These are phyloP conservation scores for Casuarina cunninghamiana DNA, from an alignment of 306 rosid genomes.

Conservation along the genomic window DNA sequence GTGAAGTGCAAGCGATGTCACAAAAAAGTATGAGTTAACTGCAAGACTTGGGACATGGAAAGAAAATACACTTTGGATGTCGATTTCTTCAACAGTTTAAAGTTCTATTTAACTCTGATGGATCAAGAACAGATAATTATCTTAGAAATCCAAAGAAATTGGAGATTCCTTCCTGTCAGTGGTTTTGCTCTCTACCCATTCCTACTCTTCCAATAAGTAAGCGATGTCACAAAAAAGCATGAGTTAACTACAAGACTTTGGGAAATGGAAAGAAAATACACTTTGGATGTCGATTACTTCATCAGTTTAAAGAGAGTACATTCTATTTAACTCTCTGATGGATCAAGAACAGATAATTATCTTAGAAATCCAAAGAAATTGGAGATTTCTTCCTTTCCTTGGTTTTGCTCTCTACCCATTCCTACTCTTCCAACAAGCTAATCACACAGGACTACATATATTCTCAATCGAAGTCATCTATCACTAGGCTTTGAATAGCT, in stretches of 20 bases:
- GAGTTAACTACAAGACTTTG: not conserved
- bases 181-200: too few species aligned
- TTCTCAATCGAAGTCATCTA: too few species aligned
- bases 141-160: too few species aligned
- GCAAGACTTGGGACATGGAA: not conserved
- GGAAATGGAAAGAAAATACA: not conserved
- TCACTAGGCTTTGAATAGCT: too few species aligned
- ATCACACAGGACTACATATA: too few species aligned
- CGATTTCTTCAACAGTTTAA: not conserved
- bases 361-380: too few species aligned
- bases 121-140: too few species aligned
- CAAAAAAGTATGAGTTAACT: not conserved
- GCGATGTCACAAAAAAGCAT: not conserved
- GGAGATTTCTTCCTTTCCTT: too few species aligned
- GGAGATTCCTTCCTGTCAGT: too few species aligned
- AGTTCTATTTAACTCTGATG: not conserved
- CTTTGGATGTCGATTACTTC: not conserved
- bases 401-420: too few species aligned
- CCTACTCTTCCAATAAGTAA: not conserved
- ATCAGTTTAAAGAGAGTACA: not conserved
- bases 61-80: not conserved
- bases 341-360: too few species aligned
- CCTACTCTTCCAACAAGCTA: too few species aligned
- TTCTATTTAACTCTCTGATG: not conserved
- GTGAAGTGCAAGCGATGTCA: conserved; percentile 22